phyloP scores from a whole-genome alignment of 192 early-diverging fungal species.

The Chytriomyces sp. region DNA sequence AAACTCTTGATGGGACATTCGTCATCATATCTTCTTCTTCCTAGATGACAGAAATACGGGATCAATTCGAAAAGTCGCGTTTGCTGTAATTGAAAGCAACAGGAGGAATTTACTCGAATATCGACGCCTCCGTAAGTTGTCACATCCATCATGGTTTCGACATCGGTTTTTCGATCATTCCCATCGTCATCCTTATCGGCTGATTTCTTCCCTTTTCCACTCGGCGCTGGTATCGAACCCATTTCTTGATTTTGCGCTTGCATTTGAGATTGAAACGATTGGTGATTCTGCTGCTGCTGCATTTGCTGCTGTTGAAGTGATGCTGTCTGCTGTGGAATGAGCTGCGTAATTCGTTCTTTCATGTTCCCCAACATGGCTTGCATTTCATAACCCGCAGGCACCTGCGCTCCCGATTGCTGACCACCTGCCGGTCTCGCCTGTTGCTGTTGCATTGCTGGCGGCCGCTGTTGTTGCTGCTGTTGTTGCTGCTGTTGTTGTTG shows the following conservation, averaged over 20 bases:
- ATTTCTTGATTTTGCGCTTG: neutral
- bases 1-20: neutral
- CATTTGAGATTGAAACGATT: neutral
- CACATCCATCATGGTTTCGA: constrained; percentile 8
- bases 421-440: constrained; percentile 1
- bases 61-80: neutral
- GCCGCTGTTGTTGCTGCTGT: constrained; percentile 2
- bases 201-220: neutral
- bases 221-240: neutral
- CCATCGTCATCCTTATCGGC: neutral
- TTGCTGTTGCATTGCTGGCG: neutral
- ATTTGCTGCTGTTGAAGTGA: neutral
- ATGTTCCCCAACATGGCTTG: neutral
- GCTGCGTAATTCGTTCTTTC: too few relatives aligned
- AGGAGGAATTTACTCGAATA: constrained; percentile 9
- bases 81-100: neutral
- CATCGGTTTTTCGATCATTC: neutral
- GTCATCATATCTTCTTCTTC: constrained; percentile 36
- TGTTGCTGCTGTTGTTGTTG: constrained; percentile 3
- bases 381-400: neutral
- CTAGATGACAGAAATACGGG: neutral
- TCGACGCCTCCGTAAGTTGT: constrained; percentile 14
- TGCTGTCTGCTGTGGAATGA: too few relatives aligned
- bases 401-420: neutral
- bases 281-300: neutral